Evolutionary conservation across 495 filamentous ascomycete genomes (phyloP).

Genomic region (Darksidea phi): DNA sequence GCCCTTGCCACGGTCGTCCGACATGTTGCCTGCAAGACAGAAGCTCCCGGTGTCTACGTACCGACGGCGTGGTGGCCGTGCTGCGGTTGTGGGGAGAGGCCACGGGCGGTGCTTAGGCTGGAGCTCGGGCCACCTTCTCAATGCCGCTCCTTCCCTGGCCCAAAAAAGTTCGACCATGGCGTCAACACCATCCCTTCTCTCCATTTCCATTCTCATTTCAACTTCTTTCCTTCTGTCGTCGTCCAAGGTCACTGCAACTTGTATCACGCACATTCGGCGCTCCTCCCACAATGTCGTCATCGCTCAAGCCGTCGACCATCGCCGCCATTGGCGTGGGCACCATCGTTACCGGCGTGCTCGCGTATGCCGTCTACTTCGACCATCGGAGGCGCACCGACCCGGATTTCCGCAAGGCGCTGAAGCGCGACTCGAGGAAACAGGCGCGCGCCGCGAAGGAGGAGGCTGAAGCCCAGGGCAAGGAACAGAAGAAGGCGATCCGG

Average conservation of each 20-base stretch:
- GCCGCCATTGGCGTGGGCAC: conserved; percentile 71
- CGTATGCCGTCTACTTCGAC: conserved; percentile 92
- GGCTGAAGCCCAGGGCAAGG: conserved; percentile 54
- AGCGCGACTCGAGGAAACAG: conserved; percentile 75
- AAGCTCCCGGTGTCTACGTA: background rate
- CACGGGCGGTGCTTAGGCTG: too few relatives aligned
- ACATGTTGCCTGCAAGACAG: conserved; percentile 23
- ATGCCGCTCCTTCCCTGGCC: too few relatives aligned
- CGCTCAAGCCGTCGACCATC: conserved; percentile 68
- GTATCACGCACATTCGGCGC: conserved; percentile 22
- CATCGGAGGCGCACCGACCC: conserved; percentile 83
- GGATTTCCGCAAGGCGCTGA: conserved; percentile 80
- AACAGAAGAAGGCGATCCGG: conserved; percentile 72
- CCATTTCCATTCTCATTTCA: conserved; percentile 2
- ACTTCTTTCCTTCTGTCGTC: background rate
- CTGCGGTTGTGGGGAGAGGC: too few relatives aligned
- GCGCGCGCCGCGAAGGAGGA: conserved; percentile 43
- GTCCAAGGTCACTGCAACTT: too few relatives aligned
- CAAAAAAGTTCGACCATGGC: conserved; percentile 4
- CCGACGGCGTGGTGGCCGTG: too few relatives aligned
- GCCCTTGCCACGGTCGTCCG: conserved; percentile 66
- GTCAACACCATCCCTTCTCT: background rate
- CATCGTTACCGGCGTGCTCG: conserved; percentile 69
- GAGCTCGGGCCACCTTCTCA: too few relatives aligned
- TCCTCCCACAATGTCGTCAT: conserved; percentile 41